These are phyloP conservation scores for Termitomyces sp. DNA, from an alignment of 1,284 basidiomycete genomes.

Conservation along the genomic window DNA sequence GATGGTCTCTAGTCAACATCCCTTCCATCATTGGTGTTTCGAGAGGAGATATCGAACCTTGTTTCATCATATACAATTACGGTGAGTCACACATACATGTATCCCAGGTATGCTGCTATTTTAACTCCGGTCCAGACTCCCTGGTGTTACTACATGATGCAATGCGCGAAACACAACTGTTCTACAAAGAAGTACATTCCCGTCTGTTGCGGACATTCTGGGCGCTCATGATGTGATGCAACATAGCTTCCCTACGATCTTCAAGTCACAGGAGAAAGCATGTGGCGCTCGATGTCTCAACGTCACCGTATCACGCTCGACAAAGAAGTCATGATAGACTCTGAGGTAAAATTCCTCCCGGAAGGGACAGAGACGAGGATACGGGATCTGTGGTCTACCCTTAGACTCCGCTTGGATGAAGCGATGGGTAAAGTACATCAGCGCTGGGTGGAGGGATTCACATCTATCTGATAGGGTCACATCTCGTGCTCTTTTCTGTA, in stretches of 20 bases:
- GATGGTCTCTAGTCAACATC: slow-evolving; percentile 9
- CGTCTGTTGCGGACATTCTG: neutral
- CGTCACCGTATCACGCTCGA: slow-evolving; percentile 5
- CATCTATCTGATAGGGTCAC: neutral
- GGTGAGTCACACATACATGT: neutral
- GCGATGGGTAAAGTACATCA: slow-evolving; percentile 7
- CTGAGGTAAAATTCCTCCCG: slow-evolving; percentile 2
- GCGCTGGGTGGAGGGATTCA: slow-evolving; percentile 3
- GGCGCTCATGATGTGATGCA: neutral
- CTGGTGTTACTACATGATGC: slow-evolving; percentile 1
- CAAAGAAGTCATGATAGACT: slow-evolving; percentile 4
- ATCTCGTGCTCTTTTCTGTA: neutral
- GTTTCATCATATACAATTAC: slow-evolving; percentile 9
- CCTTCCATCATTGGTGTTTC: slow-evolving; percentile 10
- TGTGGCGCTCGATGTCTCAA: slow-evolving; percentile 7
- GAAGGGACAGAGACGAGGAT: slow-evolving; percentile 7
- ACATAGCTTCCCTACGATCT: slow-evolving; percentile 5
- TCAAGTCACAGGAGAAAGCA: slow-evolving; percentile 3
- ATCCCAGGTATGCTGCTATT: neutral
- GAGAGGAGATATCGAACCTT: slow-evolving; percentile 8
- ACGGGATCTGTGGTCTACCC: slow-evolving; percentile 6
- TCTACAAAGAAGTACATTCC: slow-evolving; percentile 7
- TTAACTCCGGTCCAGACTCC: slow-evolving; percentile 4
- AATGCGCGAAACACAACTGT: slow-evolving; percentile 4
- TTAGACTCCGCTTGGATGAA: slow-evolving; percentile 2